Evolutionary conservation across 345 rosid species (phyloP).

Genomic region (Camelina neglecta): DNA sequence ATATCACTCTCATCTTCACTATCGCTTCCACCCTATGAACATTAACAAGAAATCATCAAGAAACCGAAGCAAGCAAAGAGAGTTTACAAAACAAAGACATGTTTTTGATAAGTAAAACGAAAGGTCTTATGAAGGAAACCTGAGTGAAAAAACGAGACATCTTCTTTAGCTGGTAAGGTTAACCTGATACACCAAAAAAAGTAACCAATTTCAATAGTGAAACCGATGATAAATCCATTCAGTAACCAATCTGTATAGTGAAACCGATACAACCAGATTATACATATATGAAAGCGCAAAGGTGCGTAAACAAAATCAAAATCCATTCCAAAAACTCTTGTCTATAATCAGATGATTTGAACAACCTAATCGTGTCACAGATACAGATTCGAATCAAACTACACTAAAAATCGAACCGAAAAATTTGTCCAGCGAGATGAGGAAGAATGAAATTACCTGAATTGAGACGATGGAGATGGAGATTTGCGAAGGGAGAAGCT

Average conservation of each 20-base stretch:
- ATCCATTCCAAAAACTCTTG: not conserved
- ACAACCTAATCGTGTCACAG: not conserved
- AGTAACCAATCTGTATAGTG: not conserved
- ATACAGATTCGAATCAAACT: not conserved
- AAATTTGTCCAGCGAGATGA: not conserved
- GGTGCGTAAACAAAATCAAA: not conserved
- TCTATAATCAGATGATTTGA: not conserved
- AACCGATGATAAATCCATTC: not conserved
- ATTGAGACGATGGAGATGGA: not conserved
- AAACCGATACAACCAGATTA: not conserved
- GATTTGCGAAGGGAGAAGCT: not conserved
- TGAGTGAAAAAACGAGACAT: slow-evolving; percentile 6
- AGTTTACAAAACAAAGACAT: not conserved
- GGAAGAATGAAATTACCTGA: not conserved
- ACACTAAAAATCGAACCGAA: not conserved
- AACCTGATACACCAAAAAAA: not conserved
- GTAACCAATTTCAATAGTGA: not conserved
- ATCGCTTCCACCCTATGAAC: slow-evolving; percentile 56
- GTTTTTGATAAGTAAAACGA: not conserved
- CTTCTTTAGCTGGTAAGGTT: not conserved
- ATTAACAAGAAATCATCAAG: not conserved
- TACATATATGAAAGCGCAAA: not conserved
- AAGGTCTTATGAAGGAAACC: not conserved
- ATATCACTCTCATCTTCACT: slow-evolving; percentile 49
- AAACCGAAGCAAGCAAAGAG: not conserved